Conservation (phyloP, 2,329 filamentous ascomycete species). For the Arthrobotrys sphaeroides region DNA sequence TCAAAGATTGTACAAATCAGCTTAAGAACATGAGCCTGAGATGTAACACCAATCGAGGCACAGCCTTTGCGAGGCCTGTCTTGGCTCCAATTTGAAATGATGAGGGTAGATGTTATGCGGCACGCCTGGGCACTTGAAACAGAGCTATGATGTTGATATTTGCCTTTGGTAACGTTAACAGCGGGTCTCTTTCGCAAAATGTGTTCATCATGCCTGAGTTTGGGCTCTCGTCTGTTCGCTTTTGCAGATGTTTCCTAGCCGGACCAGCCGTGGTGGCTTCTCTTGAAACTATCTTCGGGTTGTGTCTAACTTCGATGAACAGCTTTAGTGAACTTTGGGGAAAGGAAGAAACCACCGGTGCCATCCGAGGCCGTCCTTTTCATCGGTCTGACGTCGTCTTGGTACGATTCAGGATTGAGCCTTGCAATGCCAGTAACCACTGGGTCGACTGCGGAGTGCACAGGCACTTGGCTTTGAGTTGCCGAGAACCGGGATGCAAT, state of each 20-base stretch:
- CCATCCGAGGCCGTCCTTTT: not conserved
- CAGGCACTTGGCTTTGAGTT: not conserved
- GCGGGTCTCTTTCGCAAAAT: not conserved
- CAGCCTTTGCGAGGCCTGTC: not conserved
- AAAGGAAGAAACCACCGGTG: constrained; percentile 8
- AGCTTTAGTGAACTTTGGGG: not conserved
- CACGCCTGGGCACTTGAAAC: constrained; percentile 1
- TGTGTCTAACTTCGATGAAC: not conserved
- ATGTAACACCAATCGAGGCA: not conserved
- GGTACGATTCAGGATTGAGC: not conserved
- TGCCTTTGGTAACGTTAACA: not conserved
- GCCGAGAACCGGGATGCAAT: constrained; percentile 19
- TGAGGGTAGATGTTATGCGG: constrained; percentile 1
- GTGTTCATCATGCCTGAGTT: constrained; percentile 1
- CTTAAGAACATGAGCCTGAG: not conserved
- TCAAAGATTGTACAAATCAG: constrained; percentile 1
- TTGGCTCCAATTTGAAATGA: constrained; percentile 2
- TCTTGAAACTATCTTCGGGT: not conserved
- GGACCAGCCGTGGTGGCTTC: constrained; percentile 9
- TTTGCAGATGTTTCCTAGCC: not conserved
- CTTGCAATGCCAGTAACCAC: not conserved
- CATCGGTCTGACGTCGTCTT: not conserved
- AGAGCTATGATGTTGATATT: not conserved
- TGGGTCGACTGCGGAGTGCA: not conserved
- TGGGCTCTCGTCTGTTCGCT: not conserved